phyloP scores from a whole-genome alignment of 768 basidiomycete species.

The Amanita phalloides region DNA sequence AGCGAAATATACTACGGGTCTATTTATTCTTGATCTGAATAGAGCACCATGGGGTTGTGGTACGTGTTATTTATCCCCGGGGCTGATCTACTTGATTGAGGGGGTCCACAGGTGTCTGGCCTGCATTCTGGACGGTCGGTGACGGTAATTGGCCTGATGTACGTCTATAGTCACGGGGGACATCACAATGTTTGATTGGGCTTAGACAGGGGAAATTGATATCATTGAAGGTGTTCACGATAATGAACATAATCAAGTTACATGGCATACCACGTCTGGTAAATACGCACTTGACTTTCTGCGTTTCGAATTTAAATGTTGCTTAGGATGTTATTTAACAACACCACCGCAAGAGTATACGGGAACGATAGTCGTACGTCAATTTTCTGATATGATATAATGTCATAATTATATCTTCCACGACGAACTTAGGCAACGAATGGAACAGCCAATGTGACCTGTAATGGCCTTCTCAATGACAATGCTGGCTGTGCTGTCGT shows the following conservation, averaged over 20 bases:
- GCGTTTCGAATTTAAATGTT: neutral
- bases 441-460: slow-evolving; percentile 39
- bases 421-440: slow-evolving; percentile 27
- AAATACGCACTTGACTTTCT: neutral
- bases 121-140: slow-evolving; percentile 70
- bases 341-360: neutral
- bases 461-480: slow-evolving; percentile 36
- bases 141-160: slow-evolving; percentile 55
- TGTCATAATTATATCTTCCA: neutral
- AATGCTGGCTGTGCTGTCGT: slow-evolving; percentile 73
- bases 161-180: slow-evolving; percentile 11
- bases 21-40: slow-evolving; percentile 78
- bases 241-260: slow-evolving; percentile 76
- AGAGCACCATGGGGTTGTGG: slow-evolving; percentile 88
- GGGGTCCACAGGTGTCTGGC: slow-evolving; percentile 56
- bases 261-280: slow-evolving; percentile 62
- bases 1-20: slow-evolving; percentile 57
- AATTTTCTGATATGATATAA: neutral
- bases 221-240: slow-evolving; percentile 82
- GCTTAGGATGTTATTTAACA: slow-evolving; percentile 2
- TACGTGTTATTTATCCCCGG: slow-evolving; percentile 18
- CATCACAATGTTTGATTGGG: slow-evolving; percentile 4
- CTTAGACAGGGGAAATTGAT: slow-evolving; percentile 70
- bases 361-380: slow-evolving; percentile 2
- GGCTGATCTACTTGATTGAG: neutral